These are phyloP conservation scores for Paspalum vaginatum DNA, from an alignment of 176 grass and related monocot species.

Conservation along the genomic window DNA sequence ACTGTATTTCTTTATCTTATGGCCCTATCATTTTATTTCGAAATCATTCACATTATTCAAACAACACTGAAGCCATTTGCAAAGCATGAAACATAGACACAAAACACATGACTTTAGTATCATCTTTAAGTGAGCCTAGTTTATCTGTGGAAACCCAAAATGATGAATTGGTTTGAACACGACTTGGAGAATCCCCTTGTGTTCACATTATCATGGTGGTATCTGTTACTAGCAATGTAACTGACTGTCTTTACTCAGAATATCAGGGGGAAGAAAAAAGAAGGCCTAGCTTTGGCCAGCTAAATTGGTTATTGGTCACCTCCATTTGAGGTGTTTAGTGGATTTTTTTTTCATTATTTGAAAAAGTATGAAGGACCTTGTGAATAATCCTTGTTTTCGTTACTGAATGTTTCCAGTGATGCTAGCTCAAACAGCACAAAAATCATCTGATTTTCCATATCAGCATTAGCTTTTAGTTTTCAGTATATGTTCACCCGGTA, in stretches of 20 bases:
- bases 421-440: slow-evolving; percentile 1
- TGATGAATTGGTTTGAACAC: not conserved
- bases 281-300: not conserved
- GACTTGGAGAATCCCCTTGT: not conserved
- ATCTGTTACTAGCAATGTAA: not conserved
- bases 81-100: not conserved
- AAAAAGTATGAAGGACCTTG: slow-evolving; percentile 1
- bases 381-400: not conserved
- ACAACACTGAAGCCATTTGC: not conserved
- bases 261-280: not conserved
- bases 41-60: not conserved
- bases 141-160: slow-evolving; percentile 33
- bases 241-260: not conserved
- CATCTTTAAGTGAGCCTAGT: not conserved
- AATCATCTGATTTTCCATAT: not conserved
- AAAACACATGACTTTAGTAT: not conserved
- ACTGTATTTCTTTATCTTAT: slow-evolving; percentile 22
- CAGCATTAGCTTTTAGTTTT: not conserved
- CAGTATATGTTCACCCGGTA: not conserved
- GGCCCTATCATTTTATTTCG: not conserved
- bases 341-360: slow-evolving; percentile 8
- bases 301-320: not conserved
- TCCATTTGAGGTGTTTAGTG: not conserved
- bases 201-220: not conserved
- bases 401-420: slow-evolving; percentile 24